Evolutionary conservation across 208 protist species (phyloP).

Genomic region (Trypanosoma scelopori): DNA sequence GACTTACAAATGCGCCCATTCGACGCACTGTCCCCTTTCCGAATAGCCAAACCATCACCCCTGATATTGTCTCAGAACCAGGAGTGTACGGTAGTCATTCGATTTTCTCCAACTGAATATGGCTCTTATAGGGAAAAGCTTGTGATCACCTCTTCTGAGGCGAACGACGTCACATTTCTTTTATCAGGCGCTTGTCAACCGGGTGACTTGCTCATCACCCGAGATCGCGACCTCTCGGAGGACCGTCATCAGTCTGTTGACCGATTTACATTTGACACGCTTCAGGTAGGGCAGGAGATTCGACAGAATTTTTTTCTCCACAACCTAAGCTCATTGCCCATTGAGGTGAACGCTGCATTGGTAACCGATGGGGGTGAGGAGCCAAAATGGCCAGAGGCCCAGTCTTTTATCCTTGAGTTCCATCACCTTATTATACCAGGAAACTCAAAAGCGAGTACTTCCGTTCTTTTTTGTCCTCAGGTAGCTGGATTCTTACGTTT

Average conservation of each 20-base stretch:
- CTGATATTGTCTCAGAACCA: slow-evolving; percentile 27
- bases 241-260: slow-evolving; percentile 28
- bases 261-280: slow-evolving; percentile 39
- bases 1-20: slow-evolving; percentile 48
- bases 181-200: slow-evolving; percentile 52
- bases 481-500: slow-evolving; percentile 24
- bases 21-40: slow-evolving; percentile 62
- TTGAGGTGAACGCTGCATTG: slow-evolving; percentile 50
- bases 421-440: slow-evolving; percentile 40
- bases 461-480: slow-evolving; percentile 38
- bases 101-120: slow-evolving; percentile 63
- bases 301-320: slow-evolving; percentile 35
- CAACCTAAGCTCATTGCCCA: slow-evolving; percentile 59
- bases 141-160: slow-evolving; percentile 27
- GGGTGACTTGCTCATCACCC: slow-evolving; percentile 48
- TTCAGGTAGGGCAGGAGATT: slow-evolving; percentile 27
- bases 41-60: slow-evolving; percentile 38
- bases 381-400: slow-evolving; percentile 29
- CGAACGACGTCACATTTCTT: slow-evolving; percentile 41
- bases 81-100: slow-evolving; percentile 40
- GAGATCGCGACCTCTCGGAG: slow-evolving; percentile 14
- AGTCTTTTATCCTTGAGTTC: slow-evolving; percentile 51
- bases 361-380: slow-evolving; percentile 8
- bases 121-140: slow-evolving; percentile 51
- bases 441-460: slow-evolving; percentile 25